Base-by-base conservation (phyloP, 495 filamentous ascomycete genomes). In the Pyrenula aspistea region DNA sequence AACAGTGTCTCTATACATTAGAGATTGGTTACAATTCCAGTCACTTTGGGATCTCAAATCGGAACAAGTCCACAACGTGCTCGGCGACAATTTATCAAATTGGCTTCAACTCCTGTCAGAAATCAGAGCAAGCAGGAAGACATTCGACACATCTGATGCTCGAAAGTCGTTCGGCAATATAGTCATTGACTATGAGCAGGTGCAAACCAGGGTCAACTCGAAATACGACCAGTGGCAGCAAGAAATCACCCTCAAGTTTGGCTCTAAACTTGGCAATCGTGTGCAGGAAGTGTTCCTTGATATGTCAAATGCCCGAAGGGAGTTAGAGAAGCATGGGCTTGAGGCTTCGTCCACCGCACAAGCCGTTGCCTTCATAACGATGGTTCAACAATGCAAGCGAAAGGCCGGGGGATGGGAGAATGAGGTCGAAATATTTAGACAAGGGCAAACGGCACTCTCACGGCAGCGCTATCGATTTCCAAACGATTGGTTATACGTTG, bases 151-250 rank as follows among this genome's bases (percentile, higher is more conserved):
- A 2, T 92, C 92, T 10, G 91, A 95, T 62, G 87, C 91, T 53
- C 90, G 85, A 67, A 84, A 85, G 49, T 87, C 83, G 4, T 97
- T 99, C 65, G 93, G 93, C 10, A 91, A 94, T 65, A 83, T 96
- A 54, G 87, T 84, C 8, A 88, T 99, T 60, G 91, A 97, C 66
- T 97, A 97, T 59, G 93, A 96, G 62, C 93, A 99, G 70, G 93
- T 99, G 0, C 94, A 97, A 65, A 89, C 89, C 25, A 96, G 91
- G 68, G 92, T 99, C 67, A 96, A 96, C 66, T 88, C 89, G 56
- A 97, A 96, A 64, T 99, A 99, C 63, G 94, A 99, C 67, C 94
- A 97, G 69, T 99, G 93, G 93, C 93, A 99, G 64, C 91, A 96
- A 61, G 93, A 99, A 56, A 95, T 99, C 49, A 74, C 96, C 20